Evolutionary conservation across 2,329 filamentous ascomycete genomes (phyloP), one percentile per base, ranked within the genome.

Genomic region (Fonsecaea multimorphosa): DNA sequence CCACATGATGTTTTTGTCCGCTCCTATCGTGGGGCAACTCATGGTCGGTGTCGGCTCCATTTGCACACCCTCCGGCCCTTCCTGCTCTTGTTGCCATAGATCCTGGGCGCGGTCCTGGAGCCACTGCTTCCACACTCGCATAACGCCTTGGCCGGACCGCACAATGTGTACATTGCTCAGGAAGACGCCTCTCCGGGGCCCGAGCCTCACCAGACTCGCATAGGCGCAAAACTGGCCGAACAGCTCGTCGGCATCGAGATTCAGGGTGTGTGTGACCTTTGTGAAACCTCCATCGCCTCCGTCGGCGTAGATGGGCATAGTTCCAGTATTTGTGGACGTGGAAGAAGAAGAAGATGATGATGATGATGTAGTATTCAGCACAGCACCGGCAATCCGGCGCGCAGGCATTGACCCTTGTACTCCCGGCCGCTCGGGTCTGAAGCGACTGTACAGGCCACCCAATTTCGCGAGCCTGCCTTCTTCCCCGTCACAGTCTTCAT

Each of bases 41-140:
- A 27, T 73, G 66, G 38, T 72, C 68, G 63, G 71, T 31, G 52
- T 67, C 58, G 56, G 63, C 54, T 34, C 61, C 44, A 71, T 31
- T 6, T 56, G 27, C 22, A 60, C 31, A 63, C 58, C 40, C 60
- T 72, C 67, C 32, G 69, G 65, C 57, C 72, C 72, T 62, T n/a
- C n/a, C n/a, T 70, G 71, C 58, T 73, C 68, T 67, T 77, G 72
- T 59, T 34, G 62, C 69, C 55, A 68, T 27, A 69, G 34, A 52
- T 68, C 62, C 32, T 56, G 57, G 16, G 72, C 75, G 56, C 79
- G 80, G 29, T 82, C 77, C 5, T 82, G 81, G 38, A 95, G 79
- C 91, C 91, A 95, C 16, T 88, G 80, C 59, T 90, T 84, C 83
- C 87, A 93, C 0, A 95, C 82, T 31, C 91, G 84, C 44, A 92